phyloP scores from a whole-genome alignment of 1,139 yeast genomes.

The Debaryomyces nepalensis region DNA sequence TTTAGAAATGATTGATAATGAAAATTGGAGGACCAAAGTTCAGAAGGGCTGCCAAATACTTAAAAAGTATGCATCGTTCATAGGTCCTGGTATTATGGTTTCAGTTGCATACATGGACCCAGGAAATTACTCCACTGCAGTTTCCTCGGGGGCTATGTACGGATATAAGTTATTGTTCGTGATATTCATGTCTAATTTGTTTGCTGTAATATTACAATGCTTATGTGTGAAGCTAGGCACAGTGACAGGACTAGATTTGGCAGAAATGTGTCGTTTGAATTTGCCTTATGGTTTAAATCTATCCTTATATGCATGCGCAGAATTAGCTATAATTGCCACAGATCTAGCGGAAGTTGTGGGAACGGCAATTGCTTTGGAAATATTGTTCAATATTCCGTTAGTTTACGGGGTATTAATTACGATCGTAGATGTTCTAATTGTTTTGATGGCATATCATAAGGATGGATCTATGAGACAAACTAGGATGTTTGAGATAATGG shows the following conservation, averaged over 20 bases:
- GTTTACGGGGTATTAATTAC: slow-evolving; percentile 71
- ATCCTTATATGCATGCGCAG: slow-evolving; percentile 65
- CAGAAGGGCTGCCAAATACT: slow-evolving; percentile 15
- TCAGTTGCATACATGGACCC: slow-evolving; percentile 84
- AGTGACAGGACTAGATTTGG: slow-evolving; percentile 76
- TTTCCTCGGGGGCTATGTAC: slow-evolving; percentile 76
- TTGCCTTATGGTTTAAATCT: slow-evolving; percentile 62
- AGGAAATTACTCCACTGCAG: slow-evolving; percentile 81
- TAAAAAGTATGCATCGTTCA: slow-evolving; percentile 58
- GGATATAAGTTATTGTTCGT: slow-evolving; percentile 67
- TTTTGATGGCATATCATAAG: slow-evolving; percentile 70
- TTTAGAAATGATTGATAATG: slow-evolving; percentile 1
- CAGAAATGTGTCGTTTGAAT: slow-evolving; percentile 73
- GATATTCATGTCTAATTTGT: slow-evolving; percentile 64
- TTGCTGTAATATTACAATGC: slow-evolving; percentile 74
- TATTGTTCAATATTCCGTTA: slow-evolving; percentile 68
- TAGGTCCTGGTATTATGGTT: slow-evolving; percentile 83
- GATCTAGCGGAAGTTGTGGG: slow-evolving; percentile 86
- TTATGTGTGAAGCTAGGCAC: slow-evolving; percentile 77
- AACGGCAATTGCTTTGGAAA: slow-evolving; percentile 74
- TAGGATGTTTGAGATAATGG: slow-evolving; percentile 68
- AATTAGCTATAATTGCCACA: slow-evolving; percentile 77
- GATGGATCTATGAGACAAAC: slow-evolving; percentile 72
- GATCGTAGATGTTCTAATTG: slow-evolving; percentile 70
- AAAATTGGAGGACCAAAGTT: background rate